These are phyloP conservation scores for Mesembryanthemum crystallinum DNA, from an alignment of 148 eudicot species.

Conservation along the genomic window DNA sequence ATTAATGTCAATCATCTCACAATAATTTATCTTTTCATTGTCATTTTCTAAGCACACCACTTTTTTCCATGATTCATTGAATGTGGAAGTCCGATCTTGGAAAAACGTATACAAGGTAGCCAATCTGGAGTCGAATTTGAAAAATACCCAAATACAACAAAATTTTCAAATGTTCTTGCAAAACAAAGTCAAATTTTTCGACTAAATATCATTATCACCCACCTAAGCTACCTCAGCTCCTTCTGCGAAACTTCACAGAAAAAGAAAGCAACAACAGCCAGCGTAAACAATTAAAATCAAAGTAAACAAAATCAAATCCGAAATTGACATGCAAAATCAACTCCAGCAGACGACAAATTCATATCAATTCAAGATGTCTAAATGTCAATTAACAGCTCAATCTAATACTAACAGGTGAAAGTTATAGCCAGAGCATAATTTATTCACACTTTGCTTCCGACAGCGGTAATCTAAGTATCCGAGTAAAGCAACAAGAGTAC, in stretches of 20 bases:
- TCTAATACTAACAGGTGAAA: background rate
- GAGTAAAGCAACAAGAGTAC: background rate
- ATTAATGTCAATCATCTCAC: background rate
- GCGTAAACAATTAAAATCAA: background rate
- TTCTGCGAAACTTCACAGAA: constrained; percentile 2
- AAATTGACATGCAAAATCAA: constrained; percentile 13
- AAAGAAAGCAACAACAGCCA: background rate
- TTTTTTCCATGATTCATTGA: too few species aligned
- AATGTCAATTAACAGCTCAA: background rate
- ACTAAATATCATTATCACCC: background rate
- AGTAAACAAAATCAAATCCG: background rate
- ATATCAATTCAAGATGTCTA: background rate
- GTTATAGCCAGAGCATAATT: background rate
- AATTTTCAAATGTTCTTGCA: background rate
- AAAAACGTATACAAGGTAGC: background rate
- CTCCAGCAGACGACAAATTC: background rate
- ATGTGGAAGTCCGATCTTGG: too few species aligned
- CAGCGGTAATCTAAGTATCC: background rate
- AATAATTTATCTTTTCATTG: too few species aligned
- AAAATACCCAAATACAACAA: background rate
- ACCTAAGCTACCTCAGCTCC: constrained; percentile 16
- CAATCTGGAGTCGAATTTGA: background rate
- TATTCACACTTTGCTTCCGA: background rate
- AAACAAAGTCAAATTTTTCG: background rate
- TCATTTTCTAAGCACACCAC: too few species aligned